Evolutionary conservation across 1,139 yeast species (phyloP).

Genomic region (Hansenula lynferdii): DNA sequence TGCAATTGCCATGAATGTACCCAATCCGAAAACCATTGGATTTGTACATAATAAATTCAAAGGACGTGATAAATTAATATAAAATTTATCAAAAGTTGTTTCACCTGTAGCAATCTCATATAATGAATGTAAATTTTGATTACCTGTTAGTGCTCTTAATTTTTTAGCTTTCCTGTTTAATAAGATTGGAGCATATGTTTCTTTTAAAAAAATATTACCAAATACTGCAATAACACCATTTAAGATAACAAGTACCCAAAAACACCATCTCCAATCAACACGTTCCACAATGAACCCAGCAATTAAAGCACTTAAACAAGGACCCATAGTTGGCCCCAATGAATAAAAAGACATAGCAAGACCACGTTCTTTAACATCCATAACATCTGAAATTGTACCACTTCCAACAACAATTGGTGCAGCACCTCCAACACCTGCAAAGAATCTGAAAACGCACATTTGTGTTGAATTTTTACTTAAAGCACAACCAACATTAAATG

Average conservation of each 20-base stretch:
- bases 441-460: constrained; percentile 50
- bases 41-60: constrained; percentile 45
- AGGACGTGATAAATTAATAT: constrained; percentile 45
- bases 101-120: constrained; percentile 49
- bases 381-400: constrained; percentile 63
- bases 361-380: constrained; percentile 45
- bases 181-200: constrained; percentile 56
- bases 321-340: constrained; percentile 58
- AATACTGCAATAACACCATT: constrained; percentile 42
- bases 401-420: constrained; percentile 71
- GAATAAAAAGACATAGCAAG: constrained; percentile 57
- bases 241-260: constrained; percentile 52
- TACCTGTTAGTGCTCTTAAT: constrained; percentile 48
- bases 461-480: constrained; percentile 48
- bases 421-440: constrained; percentile 64
- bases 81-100: constrained; percentile 30
- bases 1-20: constrained; percentile 56
- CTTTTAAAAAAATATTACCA: constrained; percentile 42
- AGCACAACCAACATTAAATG: constrained; percentile 58
- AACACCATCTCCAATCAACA: constrained; percentile 55
- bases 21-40: constrained; percentile 61
- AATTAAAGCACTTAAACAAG: constrained; percentile 46
- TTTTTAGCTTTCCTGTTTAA: constrained; percentile 41
- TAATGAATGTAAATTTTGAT: constrained; percentile 50
- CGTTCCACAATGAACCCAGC: constrained; percentile 48